Base-by-base conservation (phyloP, 2,329 filamentous ascomycete genomes). In the Pseudogymnoascus sp. region DNA sequence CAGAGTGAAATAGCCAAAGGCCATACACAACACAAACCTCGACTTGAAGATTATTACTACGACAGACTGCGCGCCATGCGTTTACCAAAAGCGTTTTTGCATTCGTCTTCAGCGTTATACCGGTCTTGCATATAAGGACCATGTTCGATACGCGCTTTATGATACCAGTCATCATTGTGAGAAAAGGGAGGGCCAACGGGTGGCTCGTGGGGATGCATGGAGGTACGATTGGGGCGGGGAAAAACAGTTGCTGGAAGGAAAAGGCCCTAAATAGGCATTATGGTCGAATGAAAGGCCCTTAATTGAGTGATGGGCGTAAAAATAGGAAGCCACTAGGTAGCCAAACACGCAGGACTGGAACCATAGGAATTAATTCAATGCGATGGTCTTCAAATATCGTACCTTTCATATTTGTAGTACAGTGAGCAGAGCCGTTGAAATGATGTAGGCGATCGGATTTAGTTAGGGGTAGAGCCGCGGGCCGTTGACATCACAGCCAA, bases 21-120 rank as follows among this genome's bases (percentile, higher is more conserved):
- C 51, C 28, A 34, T 34, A 13, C 51, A 57, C 28, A 57, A 57
- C 48, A 54, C 51, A 57, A 16, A 34, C 51, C 34, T 57, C 51
- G 34, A 34, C 28, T 57, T 57, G 51, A 57, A 57, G n/a, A 34
- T 57, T 34, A 57, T 34, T 34, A 57, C 51, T 57, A 57, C 28
- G 48, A 57, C 25, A 57, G 48, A 57, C 48, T 57, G 16, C 51
- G 51, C 51, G 16, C 51, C 51, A 57, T 34, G 51, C 51, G 51
- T 57, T 57, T 34, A 57, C 51, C 28, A 57, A 34, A 57, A 57
- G 25, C 51, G 28, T 57, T 57, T 21, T 57, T 57, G 51, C 51
- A 57, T 57, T 57, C 11, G 51, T 57, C 51, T 57, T 57, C 28
- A 57, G 51, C 51, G 51, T 57, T 57, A 57, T 57, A 57, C 51